These are phyloP conservation scores for Mychonastes homosphaera DNA, from an alignment of 139 green algal genomes.

Conservation along the genomic window DNA sequence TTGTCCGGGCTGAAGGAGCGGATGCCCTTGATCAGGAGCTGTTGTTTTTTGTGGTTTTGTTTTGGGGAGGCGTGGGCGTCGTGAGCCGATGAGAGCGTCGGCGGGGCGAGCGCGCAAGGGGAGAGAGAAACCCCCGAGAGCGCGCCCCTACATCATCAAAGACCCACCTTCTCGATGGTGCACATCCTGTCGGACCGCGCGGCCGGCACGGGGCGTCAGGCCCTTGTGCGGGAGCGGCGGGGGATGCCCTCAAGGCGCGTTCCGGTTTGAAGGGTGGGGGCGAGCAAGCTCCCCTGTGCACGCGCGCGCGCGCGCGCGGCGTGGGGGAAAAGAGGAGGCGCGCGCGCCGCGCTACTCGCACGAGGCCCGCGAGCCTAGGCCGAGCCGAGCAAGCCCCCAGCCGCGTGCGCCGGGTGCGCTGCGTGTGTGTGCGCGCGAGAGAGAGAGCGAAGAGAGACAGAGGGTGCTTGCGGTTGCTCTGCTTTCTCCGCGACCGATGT, in stretches of 20 bases:
- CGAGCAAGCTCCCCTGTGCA: too few relatives aligned
- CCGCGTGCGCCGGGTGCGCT: too few relatives aligned
- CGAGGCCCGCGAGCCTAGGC: background rate
- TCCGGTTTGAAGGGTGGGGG: background rate
- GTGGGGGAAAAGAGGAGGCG: background rate
- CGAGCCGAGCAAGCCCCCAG: background rate
- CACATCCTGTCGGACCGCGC: constrained; percentile 21
- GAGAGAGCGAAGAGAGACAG: too few relatives aligned
- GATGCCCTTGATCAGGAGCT: constrained; percentile 95
- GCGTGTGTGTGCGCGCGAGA: too few relatives aligned
- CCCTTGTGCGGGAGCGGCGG: background rate
- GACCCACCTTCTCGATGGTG: constrained; percentile 37
- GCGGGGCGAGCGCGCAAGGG: background rate
- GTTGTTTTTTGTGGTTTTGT: background rate
- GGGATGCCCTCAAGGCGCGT: background rate
- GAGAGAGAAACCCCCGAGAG: background rate
- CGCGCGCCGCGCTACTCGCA: background rate
- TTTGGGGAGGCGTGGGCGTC: background rate
- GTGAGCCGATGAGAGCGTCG: background rate
- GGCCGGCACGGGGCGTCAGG: background rate
- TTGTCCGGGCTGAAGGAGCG: constrained; percentile 88
- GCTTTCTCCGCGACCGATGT: too few relatives aligned
- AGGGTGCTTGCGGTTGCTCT: too few relatives aligned
- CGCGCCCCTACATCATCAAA: background rate
- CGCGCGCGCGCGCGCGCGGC: too few relatives aligned